Evolutionary conservation across 176 grass and related monocot species (phyloP).

Genomic region (Thinopyrum elongatum): DNA sequence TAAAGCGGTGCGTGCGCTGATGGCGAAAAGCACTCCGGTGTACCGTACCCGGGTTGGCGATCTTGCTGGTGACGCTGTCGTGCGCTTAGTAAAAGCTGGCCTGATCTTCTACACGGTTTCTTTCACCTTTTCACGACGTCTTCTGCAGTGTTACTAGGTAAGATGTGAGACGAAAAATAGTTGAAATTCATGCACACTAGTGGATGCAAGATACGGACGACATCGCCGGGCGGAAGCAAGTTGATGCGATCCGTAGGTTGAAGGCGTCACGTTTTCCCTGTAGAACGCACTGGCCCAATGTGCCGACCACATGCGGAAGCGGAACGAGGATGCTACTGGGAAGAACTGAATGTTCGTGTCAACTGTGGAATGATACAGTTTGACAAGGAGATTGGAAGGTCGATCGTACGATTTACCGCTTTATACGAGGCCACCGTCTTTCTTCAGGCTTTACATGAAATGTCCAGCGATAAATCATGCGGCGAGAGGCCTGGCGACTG

Average conservation of each 20-base stretch:
- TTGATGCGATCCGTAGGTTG: background rate
- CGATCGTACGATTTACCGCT: background rate
- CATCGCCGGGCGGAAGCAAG: background rate
- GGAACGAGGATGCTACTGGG: background rate
- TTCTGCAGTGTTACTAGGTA: background rate
- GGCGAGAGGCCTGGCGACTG: background rate
- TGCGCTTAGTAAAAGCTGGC: background rate
- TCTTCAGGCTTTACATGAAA: background rate
- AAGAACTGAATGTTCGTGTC: too few species aligned
- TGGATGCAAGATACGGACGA: background rate
- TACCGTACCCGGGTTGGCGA: background rate
- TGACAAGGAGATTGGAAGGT: background rate
- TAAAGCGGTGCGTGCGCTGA: background rate
- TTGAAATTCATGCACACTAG: background rate
- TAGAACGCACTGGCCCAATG: background rate
- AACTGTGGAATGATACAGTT: too few species aligned
- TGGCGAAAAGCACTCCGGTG: background rate
- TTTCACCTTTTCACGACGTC: background rate
- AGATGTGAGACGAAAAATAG: background rate
- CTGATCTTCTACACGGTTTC: background rate
- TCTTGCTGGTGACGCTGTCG: background rate
- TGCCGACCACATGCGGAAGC: background rate
- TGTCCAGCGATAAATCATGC: background rate
- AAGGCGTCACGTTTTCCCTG: background rate
- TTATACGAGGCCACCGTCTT: background rate